Percentiles rank a stretch among this genome's conserved stretches.
Conservation (phyloP, 2,329 filamentous ascomycete genomes). For the Pestalotiopsis fici region DNA sequence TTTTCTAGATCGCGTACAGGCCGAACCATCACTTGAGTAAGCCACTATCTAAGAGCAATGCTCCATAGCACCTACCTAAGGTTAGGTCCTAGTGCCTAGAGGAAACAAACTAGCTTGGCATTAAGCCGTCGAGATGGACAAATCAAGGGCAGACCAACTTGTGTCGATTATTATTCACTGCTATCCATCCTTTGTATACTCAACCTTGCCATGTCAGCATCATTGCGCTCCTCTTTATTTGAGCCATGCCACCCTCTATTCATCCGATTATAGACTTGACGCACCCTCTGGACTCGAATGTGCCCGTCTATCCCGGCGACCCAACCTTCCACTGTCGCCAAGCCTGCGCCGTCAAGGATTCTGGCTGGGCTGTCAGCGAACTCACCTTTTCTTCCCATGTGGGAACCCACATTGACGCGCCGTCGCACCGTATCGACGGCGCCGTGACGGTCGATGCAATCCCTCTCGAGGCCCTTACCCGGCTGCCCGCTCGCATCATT, state of each 20-base stretch:
- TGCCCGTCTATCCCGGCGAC: not conserved
- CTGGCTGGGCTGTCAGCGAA: not conserved
- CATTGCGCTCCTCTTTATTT: not conserved
- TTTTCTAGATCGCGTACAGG: no score
- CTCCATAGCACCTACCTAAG: no score
- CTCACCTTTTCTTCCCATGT: not conserved
- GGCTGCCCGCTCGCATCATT: not conserved
- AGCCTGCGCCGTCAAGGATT: not conserved
- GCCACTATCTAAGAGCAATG: no score
- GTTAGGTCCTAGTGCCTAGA: no score
- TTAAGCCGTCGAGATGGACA: no score
- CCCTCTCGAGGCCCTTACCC: not conserved
- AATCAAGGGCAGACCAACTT: no score
- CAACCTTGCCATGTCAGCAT: no score
- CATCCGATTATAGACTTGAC: not conserved
- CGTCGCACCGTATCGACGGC: not conserved
- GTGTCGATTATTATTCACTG: no score
- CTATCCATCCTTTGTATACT: no score
- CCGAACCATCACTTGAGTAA: no score
- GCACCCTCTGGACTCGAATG: not conserved
- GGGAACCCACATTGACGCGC: not conserved
- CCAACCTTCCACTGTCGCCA: slow-evolving; percentile 2
- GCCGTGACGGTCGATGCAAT: not conserved
- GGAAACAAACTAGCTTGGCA: no score
- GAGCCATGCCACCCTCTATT: not conserved